These are phyloP conservation scores for Trifolium subterraneum DNA, from an alignment of 306 rosid genomes.

Conservation along the genomic window DNA sequence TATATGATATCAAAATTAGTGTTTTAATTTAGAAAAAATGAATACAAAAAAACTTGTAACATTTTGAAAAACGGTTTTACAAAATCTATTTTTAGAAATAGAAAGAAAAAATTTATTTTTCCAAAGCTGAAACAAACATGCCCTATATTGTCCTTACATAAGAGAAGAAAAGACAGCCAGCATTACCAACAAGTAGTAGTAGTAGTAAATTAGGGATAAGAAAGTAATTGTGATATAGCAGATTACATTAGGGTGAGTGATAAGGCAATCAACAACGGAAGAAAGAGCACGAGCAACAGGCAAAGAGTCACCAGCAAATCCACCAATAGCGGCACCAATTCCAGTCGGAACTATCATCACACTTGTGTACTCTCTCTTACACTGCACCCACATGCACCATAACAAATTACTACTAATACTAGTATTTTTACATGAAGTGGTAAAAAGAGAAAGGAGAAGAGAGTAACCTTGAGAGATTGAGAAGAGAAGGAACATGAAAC, in stretches of 20 bases:
- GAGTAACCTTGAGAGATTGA: slow-evolving; percentile 51
- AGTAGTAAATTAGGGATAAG: neutral
- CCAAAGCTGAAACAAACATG: too few species aligned
- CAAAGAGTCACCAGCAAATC: slow-evolving; percentile 85
- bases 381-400: slow-evolving; percentile 49
- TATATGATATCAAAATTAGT: too few species aligned
- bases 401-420: neutral
- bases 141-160: neutral
- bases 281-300: slow-evolving; percentile 87
- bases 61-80: too few species aligned
- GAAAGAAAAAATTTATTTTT: too few species aligned
- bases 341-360: slow-evolving; percentile 91
- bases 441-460: neutral
- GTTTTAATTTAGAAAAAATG: too few species aligned
- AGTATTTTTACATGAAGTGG: neutral
- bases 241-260: slow-evolving; percentile 79
- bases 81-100: too few species aligned
- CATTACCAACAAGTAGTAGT: neutral
- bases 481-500: slow-evolving; percentile 51
- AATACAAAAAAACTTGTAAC: too few species aligned
- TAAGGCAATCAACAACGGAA: slow-evolving; percentile 82
- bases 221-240: neutral
- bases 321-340: slow-evolving; percentile 85
- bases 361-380: slow-evolving; percentile 75
- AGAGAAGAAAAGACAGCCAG: neutral